These are phyloP conservation scores for Gossypium thurberi DNA, from an alignment of 345 rosid genomes.

Conservation along the genomic window DNA sequence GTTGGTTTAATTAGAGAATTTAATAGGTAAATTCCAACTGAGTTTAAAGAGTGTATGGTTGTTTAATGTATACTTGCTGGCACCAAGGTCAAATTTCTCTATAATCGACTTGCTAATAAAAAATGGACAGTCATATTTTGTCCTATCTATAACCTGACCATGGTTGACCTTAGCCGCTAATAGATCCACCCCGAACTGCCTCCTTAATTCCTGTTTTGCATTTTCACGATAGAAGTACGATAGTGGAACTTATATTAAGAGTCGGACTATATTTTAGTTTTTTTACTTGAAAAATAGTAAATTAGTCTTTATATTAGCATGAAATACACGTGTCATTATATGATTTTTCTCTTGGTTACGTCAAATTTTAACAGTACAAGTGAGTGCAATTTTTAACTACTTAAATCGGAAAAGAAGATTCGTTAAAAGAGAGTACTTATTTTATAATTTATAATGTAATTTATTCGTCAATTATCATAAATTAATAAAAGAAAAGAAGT, in stretches of 20 bases:
- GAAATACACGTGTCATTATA: too few species aligned
- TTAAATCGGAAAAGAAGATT: too few species aligned
- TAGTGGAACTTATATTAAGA: neutral
- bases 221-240: neutral
- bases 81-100: neutral
- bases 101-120: neutral
- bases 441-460: too few species aligned
- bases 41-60: too few species aligned
- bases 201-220: constrained; percentile 2
- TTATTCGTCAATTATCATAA: too few species aligned
- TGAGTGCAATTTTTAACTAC: accelerated
- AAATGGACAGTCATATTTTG: neutral
- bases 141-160: neutral
- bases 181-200: neutral
- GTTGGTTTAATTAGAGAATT: neutral
- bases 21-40: neutral
- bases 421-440: too few species aligned
- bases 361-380: too few species aligned
- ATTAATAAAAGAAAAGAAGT: too few species aligned
- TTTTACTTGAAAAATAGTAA: too few species aligned
- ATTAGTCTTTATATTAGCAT: accelerated
- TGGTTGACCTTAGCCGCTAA: neutral
- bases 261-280: too few species aligned
- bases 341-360: accelerated
- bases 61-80: neutral